These are phyloP conservation scores for Glycyrrhiza uralensis DNA, from an alignment of 306 rosid genomes.

Conservation along the genomic window DNA sequence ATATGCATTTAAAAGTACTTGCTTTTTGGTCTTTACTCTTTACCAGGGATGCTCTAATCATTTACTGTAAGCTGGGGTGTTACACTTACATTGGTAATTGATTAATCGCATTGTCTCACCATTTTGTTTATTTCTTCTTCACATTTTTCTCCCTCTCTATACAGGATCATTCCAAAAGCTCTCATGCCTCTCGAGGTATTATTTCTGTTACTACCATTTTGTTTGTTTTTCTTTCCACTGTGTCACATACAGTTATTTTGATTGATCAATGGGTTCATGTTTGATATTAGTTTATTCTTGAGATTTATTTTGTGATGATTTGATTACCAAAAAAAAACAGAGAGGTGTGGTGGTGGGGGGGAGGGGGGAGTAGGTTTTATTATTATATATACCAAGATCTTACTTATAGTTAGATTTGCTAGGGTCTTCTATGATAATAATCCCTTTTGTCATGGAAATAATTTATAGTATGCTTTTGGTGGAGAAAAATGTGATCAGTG, in stretches of 20 bases:
- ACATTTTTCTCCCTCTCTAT: conserved; percentile 8
- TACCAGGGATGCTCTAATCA: neutral
- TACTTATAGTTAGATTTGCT: no score
- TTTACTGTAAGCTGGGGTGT: no score
- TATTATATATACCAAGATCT: neutral
- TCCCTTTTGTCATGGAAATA: conserved; percentile 7
- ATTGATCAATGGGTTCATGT: neutral
- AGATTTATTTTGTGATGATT: neutral
- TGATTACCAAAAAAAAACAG: neutral
- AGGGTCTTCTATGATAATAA: neutral
- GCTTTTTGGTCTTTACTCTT: neutral
- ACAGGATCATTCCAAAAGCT: conserved; percentile 93
- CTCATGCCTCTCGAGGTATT: conserved; percentile 93
- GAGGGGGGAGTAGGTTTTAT: neutral
- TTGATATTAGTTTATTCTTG: conserved; percentile 9
- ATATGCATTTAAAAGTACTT: conserved; percentile 31
- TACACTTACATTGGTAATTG: conserved; percentile 9
- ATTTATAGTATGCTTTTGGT: conserved; percentile 8
- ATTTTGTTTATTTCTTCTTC: conserved; percentile 16
- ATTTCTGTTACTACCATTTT: conserved; percentile 21
- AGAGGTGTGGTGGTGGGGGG: no score
- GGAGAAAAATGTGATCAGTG: conserved; percentile 11
- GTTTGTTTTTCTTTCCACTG: neutral
- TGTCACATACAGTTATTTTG: neutral
- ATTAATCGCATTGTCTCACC: conserved; percentile 26